phyloP scores from a whole-genome alignment of 1,284 basidiomycete genomes.

The Moniliella sp. region DNA sequence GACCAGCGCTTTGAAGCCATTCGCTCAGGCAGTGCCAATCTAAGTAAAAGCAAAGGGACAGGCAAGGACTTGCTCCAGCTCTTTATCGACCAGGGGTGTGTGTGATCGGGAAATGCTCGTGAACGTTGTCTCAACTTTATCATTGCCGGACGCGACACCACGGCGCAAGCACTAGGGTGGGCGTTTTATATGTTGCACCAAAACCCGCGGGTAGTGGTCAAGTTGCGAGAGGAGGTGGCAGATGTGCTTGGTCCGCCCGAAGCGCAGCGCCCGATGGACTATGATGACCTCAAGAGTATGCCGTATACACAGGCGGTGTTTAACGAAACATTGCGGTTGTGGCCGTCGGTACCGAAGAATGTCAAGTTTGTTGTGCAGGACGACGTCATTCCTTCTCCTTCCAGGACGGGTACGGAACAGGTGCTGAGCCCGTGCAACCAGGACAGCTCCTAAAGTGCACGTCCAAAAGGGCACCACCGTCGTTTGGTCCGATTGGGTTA shows the following conservation, averaged over 20 bases:
- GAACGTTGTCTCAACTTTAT: constrained; percentile 20
- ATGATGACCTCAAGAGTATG: constrained; percentile 12
- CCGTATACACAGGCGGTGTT: constrained; percentile 14
- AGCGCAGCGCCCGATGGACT: constrained; percentile 7
- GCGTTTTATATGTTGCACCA: constrained; percentile 13
- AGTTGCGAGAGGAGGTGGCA: constrained; percentile 10
- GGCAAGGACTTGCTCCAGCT: constrained; percentile 34
- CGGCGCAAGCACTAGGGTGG: constrained; percentile 17
- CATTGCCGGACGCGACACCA: constrained; percentile 20
- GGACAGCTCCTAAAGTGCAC: not conserved
- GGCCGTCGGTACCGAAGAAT: constrained; percentile 24
- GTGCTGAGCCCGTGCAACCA: too few relatives aligned
- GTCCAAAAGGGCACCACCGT: constrained; percentile 13
- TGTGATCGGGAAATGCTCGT: constrained; percentile 23
- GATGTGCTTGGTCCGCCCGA: constrained; percentile 6
- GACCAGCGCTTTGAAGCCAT: constrained; percentile 6
- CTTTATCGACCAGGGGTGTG: constrained; percentile 35
- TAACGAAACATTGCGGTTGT: constrained; percentile 15
- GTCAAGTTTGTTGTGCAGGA: constrained; percentile 1
- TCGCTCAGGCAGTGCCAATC: constrained; percentile 8
- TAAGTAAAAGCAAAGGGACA: too few relatives aligned
- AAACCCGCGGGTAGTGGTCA: constrained; percentile 7
- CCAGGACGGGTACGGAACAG: not conserved
- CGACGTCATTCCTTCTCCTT: not conserved
- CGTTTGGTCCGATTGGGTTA: constrained; percentile 24